phyloP scores from a whole-genome alignment of 2,329 filamentous ascomycete genomes.

The Kalaharituber pfeilii region DNA sequence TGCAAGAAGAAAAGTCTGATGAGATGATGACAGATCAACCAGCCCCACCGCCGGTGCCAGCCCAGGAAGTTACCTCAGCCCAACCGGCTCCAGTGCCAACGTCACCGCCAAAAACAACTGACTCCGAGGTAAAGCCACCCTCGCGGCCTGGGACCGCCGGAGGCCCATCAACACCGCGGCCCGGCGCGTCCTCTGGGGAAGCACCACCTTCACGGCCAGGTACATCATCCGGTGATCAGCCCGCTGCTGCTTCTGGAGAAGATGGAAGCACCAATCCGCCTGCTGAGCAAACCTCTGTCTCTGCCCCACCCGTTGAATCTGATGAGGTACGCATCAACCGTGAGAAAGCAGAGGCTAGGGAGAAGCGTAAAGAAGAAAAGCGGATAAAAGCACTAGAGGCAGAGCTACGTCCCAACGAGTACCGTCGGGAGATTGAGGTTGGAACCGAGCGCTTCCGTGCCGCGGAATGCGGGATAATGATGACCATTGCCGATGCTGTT shows the following conservation, averaged over 20 bases:
- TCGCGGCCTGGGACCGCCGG: background rate
- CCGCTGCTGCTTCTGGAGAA: conserved; percentile 7
- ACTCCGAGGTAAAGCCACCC: background rate
- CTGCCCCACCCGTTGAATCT: background rate
- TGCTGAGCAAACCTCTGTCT: conserved; percentile 24
- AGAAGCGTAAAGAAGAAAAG: conserved; percentile 35
- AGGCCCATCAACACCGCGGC: background rate
- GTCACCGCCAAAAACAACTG: background rate
- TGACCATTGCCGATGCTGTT: conserved; percentile 67
- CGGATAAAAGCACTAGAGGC: conserved; percentile 25
- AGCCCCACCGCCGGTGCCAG: conserved; percentile 1
- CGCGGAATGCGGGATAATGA: conserved; percentile 53
- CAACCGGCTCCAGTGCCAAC: background rate
- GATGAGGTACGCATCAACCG: background rate
- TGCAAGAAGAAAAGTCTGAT: conserved; percentile 21
- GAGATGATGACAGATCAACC: conserved; percentile 22
- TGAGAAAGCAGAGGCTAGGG: conserved; percentile 14
- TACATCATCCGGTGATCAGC: background rate
- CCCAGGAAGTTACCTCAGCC: conserved; percentile 7
- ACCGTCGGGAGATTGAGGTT: conserved; percentile 54
- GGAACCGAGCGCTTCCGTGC: conserved; percentile 58
- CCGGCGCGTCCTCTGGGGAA: background rate
- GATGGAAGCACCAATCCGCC: conserved; percentile 13
- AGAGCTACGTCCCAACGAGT: conserved; percentile 27
- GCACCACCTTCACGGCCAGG: background rate